These are phyloP conservation scores for Hebeloma cylindrosporum DNA, from an alignment of 768 basidiomycete genomes.

Conservation along the genomic window DNA sequence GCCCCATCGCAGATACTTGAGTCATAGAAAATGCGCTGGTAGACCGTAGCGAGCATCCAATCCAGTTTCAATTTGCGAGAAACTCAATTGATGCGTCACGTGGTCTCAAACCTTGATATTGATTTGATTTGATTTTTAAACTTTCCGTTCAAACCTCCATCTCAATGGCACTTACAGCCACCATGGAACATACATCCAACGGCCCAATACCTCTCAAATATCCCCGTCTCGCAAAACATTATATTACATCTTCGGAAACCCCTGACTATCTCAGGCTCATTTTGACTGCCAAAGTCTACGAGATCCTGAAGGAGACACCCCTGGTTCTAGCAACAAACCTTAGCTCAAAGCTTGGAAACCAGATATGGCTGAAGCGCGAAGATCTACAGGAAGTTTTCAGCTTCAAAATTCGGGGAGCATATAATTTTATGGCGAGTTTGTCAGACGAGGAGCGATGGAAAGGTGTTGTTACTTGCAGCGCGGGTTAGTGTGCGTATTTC, in stretches of 20 bases:
- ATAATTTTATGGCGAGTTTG: slow-evolving; percentile 96
- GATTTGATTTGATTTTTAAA: slow-evolving; percentile 2
- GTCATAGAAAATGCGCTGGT: too few relatives aligned
- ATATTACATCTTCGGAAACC: slow-evolving; percentile 60
- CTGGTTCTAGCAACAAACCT: slow-evolving; percentile 85
- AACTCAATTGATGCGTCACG: too few relatives aligned
- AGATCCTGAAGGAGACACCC: slow-evolving; percentile 86
- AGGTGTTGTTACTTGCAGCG: slow-evolving; percentile 97
- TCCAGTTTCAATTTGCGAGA: neutral
- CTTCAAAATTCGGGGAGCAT: slow-evolving; percentile 98
- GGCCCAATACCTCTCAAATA: slow-evolving; percentile 68
- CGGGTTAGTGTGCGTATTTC: slow-evolving; percentile 77
- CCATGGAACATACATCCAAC: slow-evolving; percentile 66
- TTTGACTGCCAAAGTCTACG: slow-evolving; percentile 88
- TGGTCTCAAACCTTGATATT: slow-evolving; percentile 11
- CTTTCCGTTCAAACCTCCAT: slow-evolving; percentile 6
- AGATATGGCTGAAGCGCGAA: slow-evolving; percentile 96
- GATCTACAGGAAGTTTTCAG: slow-evolving; percentile 97
- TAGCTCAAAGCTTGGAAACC: slow-evolving; percentile 83
- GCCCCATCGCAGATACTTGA: slow-evolving; percentile 70
- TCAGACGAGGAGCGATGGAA: slow-evolving; percentile 91
- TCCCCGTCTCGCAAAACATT: slow-evolving; percentile 65
- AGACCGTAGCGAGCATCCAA: too few relatives aligned
- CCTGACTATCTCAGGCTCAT: slow-evolving; percentile 91
- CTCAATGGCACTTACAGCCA: slow-evolving; percentile 47